These are phyloP conservation scores for Amylostereum areolatum DNA, from an alignment of 1,284 basidiomycete species.

Conservation along the genomic window DNA sequence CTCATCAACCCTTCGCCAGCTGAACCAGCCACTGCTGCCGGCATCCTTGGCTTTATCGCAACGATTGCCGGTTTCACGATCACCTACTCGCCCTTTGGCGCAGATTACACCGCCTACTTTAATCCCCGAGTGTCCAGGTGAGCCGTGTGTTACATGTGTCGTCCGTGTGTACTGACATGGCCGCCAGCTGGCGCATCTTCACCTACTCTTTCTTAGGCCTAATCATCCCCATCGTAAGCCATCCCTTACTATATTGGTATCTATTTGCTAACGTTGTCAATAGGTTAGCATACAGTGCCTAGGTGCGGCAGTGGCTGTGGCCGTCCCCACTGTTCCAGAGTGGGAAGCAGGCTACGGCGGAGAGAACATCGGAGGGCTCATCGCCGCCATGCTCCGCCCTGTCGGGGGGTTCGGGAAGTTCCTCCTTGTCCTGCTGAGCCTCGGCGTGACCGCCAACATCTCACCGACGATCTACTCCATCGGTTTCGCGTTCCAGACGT, in stretches of 20 bases:
- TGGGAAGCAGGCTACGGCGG: conserved; percentile 64
- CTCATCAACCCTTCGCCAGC: conserved; percentile 36
- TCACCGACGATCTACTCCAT: conserved; percentile 82
- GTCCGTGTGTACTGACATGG: conserved; percentile 6
- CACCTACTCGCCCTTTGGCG: conserved; percentile 58
- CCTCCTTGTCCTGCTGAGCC: conserved; percentile 75
- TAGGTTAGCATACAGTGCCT: conserved; percentile 64
- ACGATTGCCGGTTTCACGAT: conserved; percentile 72
- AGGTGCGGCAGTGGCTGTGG: conserved; percentile 69
- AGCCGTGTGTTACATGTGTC: conserved; percentile 5
- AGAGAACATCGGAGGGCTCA: conserved; percentile 66
- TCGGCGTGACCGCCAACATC: conserved; percentile 82
- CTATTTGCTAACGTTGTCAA: background rate
- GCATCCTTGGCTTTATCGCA: conserved; percentile 60
- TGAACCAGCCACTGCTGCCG: conserved; percentile 44
- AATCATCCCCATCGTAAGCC: conserved; percentile 56
- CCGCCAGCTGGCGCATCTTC: conserved; percentile 61
- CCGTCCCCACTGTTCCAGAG: conserved; percentile 50
- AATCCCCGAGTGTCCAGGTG: conserved; percentile 51
- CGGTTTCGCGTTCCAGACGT: conserved; percentile 77
- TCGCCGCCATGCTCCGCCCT: conserved; percentile 70
- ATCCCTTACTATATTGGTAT: background rate
- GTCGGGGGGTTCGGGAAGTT: conserved; percentile 79
- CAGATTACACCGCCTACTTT: conserved; percentile 73
- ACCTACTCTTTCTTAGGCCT: conserved; percentile 71